Evolutionary conservation across 805 yeast species (phyloP), one percentile per base, ranked within the genome.

Genomic region (Teunomyces barrocoloradensis): DNA sequence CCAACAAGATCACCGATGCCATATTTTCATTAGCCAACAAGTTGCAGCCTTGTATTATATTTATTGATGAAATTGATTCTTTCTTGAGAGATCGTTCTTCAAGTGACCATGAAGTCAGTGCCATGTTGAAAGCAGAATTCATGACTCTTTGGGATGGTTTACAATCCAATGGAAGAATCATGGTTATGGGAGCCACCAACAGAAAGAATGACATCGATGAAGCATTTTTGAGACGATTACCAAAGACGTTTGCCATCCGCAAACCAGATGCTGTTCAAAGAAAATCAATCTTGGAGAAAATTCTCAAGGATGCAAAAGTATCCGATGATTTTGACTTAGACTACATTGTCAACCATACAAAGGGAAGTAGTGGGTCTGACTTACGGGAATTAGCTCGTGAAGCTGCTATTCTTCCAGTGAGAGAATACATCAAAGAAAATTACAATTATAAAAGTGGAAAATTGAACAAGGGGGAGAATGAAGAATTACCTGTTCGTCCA

Each of bases 61-160:
- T 92, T 66, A 89, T 92, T 50, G 99, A 92, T 68, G 99, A 92
- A 66, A 94, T 92, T 50, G 99, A 92, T 70, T 89, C 97, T 5
- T 90, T 92, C 61, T 73, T 92, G 56, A 79, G 97, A 55, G 96
- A 89, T 60, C 78, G 99, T 52, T 78, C 85, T 15, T 78, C 89
- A 1, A 74, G 76, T 42, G 99, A 92, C 67, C 97, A 92, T 68
- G 99, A 92, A 67, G 90, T 89, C n/a, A 90, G 96, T 27, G 89
- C 97, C 0, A 85, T 86, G 79, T 73, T 92, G 52, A 92, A 92
- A 67, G 96, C 98, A 0, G 98, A 92, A 66, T 94, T 92, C 60
- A 92, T 92, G 97, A 89, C 97, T 0, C 71, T 92, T 43, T 92
- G 98, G 98, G 99, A 92, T 65, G 99, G 99, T 0, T 72, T 92